These are phyloP conservation scores for Sparassis latifolia DNA, from an alignment of 1,284 basidiomycete genomes.

Conservation along the genomic window DNA sequence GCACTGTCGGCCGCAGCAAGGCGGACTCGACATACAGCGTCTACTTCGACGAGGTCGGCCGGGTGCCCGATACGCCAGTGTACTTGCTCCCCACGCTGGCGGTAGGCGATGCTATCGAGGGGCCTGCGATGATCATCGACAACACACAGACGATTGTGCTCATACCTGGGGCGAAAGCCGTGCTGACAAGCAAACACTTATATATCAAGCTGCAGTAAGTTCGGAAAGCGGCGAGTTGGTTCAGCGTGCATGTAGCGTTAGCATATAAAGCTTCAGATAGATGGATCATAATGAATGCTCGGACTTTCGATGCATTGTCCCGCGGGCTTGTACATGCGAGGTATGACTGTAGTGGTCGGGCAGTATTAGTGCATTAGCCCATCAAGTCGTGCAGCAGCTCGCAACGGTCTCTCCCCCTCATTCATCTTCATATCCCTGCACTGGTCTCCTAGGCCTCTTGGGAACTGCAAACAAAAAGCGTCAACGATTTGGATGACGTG, in stretches of 20 bases:
- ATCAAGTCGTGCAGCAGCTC: too few species aligned
- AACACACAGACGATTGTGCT: slow-evolving; percentile 89
- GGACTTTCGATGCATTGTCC: neutral
- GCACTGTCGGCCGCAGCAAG: slow-evolving; percentile 34
- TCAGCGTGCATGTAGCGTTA: slow-evolving; percentile 4
- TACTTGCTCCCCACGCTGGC: slow-evolving; percentile 63
- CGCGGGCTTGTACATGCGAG: neutral
- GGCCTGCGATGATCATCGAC: slow-evolving; percentile 89
- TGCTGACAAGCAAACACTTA: slow-evolving; percentile 66
- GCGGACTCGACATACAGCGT: slow-evolving; percentile 55
- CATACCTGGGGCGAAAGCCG: slow-evolving; percentile 60
- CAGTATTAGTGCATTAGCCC: too few species aligned
- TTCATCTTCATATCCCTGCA: slow-evolving; percentile 46
- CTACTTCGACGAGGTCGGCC: slow-evolving; percentile 74
- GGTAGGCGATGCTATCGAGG: slow-evolving; percentile 66
- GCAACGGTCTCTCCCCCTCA: slow-evolving; percentile 2
- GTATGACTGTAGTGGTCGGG: too few species aligned
- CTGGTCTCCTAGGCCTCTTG: slow-evolving; percentile 39
- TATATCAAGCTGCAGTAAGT: slow-evolving; percentile 53
- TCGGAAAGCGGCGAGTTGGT: neutral
- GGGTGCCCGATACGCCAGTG: slow-evolving; percentile 75
- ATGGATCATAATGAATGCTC: neutral
- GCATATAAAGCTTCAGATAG: neutral
- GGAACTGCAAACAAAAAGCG: slow-evolving; percentile 32
- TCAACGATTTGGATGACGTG: neutral